phyloP scores from a whole-genome alignment of 495 filamentous ascomycete genomes.

The Aspergillus steynii region DNA sequence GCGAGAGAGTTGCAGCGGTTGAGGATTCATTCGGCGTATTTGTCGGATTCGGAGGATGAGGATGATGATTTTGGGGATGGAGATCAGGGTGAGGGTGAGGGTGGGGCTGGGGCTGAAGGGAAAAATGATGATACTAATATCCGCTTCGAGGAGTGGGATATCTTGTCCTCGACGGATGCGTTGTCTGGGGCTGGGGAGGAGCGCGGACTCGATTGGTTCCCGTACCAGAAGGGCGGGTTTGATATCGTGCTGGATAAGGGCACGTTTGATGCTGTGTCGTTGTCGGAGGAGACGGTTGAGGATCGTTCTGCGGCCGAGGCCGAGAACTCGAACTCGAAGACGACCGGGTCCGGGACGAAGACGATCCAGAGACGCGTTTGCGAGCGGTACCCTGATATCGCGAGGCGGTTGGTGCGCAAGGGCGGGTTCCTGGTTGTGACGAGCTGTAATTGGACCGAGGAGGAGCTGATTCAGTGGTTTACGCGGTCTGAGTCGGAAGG shows the following conservation, averaged over 20 bases:
- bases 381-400: constrained; percentile 71
- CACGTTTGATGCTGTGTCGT: constrained; percentile 89
- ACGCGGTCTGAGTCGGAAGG: constrained; percentile 25
- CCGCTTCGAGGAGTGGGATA: constrained; percentile 74
- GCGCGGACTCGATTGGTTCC: constrained; percentile 33
- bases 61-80: constrained; percentile 35
- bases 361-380: constrained; percentile 50
- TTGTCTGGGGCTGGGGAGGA: constrained; percentile 29
- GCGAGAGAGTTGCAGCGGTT: constrained; percentile 53
- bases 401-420: constrained; percentile 61
- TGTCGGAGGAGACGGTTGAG: constrained; percentile 64
- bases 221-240: constrained; percentile 53
- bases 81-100: constrained; percentile 12
- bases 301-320: background rate
- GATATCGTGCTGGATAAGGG: constrained; percentile 95
- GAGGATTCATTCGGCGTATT: constrained; percentile 43
- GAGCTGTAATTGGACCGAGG: constrained; percentile 97
- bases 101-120: constrained; percentile 15
- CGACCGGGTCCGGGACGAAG: constrained; percentile 18
- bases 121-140: constrained; percentile 27
- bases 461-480: constrained; percentile 80
- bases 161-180: constrained; percentile 52
- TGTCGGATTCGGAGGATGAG: constrained; percentile 33
- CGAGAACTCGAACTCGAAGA: background rate
- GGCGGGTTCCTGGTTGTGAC: constrained; percentile 81